These are phyloP conservation scores for Entophlyctis luteolus DNA, from an alignment of 192 early-diverging fungal species.

Conservation along the genomic window DNA sequence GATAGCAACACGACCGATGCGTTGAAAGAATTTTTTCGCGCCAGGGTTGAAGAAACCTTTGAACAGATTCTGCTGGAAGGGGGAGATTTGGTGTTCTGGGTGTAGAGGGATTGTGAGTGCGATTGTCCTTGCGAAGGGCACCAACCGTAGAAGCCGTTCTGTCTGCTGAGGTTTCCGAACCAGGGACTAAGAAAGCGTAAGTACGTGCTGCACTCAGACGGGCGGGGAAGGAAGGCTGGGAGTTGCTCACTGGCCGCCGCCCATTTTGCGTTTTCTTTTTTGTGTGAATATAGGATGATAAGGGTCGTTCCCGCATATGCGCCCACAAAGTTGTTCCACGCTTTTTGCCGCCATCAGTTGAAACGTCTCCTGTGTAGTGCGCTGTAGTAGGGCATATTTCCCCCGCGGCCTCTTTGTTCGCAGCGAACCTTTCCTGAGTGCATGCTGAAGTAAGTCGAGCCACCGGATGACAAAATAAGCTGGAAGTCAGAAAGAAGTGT, in stretches of 20 bases:
- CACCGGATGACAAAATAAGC: no score
- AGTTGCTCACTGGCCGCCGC: background rate
- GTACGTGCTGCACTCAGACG: background rate
- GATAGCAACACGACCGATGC: slow-evolving; percentile 29
- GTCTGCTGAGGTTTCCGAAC: slow-evolving; percentile 25
- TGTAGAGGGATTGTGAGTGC: background rate
- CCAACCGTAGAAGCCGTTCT: slow-evolving; percentile 17
- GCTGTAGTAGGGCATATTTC: no score
- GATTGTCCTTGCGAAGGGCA: background rate
- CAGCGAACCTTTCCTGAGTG: no score
- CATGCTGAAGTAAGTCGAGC: no score
- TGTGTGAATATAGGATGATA: background rate
- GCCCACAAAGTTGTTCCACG: background rate
- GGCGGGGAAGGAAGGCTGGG: background rate
- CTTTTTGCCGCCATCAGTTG: background rate
- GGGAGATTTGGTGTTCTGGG: slow-evolving; percentile 43
- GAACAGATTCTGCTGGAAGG: slow-evolving; percentile 49
- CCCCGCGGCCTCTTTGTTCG: no score
- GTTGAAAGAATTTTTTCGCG: slow-evolving; percentile 28
- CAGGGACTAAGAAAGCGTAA: background rate
- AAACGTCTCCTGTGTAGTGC: background rate
- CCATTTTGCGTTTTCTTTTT: slow-evolving; percentile 15
- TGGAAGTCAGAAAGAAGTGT: no score
- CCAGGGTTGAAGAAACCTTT: slow-evolving; percentile 50
- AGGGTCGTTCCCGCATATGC: background rate